Base-by-base conservation (phyloP, 1,139 yeast species). In the Chernovozyma sophiae-reginae region DNA sequence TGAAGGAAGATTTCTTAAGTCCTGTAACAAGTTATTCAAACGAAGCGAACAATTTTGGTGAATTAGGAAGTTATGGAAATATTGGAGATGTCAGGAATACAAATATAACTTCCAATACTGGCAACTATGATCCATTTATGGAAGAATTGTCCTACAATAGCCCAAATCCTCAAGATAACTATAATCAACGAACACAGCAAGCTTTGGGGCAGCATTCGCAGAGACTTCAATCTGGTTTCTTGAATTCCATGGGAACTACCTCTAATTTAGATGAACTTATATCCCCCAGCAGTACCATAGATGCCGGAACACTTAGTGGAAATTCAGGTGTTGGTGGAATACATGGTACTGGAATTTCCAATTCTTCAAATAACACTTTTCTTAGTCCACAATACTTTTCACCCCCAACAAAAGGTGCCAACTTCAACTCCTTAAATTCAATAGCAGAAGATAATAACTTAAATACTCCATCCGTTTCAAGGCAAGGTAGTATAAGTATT, bases 351-450 rank as follows among this genome's bases (percentile, higher is more conserved):
- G 14, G 13, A 24, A 20, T 17, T 20, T 24, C 44, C 41, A 17
- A 43, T 5, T 11, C n/a, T n/a, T 20, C 24, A 5, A 13, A 48
- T 34, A 43, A 45, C 30, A 41, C 55, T 32, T 66, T 62, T 36
- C 47, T 66, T 33, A 65, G 60, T 35, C 62, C 72, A 5, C 72
- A 66, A 41, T 68, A 67, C 47, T 69, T 69, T 40, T 66, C 73
- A 1, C 74, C 74, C 3, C 60, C 68, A 4, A 55, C 51, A 14
- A 57, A 50, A 35, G 41, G 48, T 11, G 46, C 46, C 34, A 53
- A 58, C 39, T 63, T 53, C 37, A 55, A 55, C 39, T 48, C 57
- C 13, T 52, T 65, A 33, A 56, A 61, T 34, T 51, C 67, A 3
- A 64, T 65, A 30, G 65, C 67, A 3, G 70, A 65, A 42, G 48